Percentiles rank a stretch among this genome's conserved stretches.
Conservation (phyloP, 192 early-diverging fungal species). For the Spizellomyces sp. region DNA sequence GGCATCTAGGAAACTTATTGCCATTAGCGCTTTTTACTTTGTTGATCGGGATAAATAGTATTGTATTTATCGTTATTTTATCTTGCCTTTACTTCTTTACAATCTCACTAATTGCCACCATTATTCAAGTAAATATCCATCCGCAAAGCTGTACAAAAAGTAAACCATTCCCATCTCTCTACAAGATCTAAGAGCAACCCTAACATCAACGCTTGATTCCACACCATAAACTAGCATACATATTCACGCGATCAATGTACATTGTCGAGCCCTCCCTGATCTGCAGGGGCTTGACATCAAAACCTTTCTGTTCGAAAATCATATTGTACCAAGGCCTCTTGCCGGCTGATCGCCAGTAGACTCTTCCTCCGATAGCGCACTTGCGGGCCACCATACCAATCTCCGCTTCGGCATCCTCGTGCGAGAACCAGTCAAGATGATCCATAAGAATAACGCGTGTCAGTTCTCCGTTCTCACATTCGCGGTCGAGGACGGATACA, state of each 20-base stretch:
- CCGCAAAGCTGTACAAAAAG: too few relatives aligned
- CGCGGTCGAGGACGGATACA: constrained; percentile 58
- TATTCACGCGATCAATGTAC: constrained; percentile 82
- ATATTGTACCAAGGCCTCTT: constrained; percentile 80
- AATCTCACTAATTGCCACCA: too few relatives aligned
- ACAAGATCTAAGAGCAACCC: too few relatives aligned
- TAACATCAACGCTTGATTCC: constrained; percentile 27
- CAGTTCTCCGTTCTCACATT: constrained; percentile 65
- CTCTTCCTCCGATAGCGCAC: constrained; percentile 64
- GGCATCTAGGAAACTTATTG: too few relatives aligned
- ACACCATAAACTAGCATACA: constrained; percentile 64
- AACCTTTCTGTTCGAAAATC: constrained; percentile 72
- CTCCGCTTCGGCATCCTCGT: constrained; percentile 70
- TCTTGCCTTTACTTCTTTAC: too few relatives aligned
- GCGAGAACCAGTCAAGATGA: constrained; percentile 85
- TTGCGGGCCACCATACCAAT: constrained; percentile 65
- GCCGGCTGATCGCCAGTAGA: constrained; percentile 81
- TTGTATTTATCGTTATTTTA: too few relatives aligned
- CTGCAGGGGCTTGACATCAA: constrained; percentile 65
- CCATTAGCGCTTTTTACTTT: too few relatives aligned
- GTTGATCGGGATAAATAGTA: too few relatives aligned
- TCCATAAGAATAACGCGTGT: constrained; percentile 83
- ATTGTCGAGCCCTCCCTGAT: constrained; percentile 66
- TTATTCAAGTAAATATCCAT: too few relatives aligned
- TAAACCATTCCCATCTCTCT: too few relatives aligned